These are phyloP conservation scores for Cenococcum geophilum DNA, from an alignment of 495 filamentous ascomycete genomes.

Conservation along the genomic window DNA sequence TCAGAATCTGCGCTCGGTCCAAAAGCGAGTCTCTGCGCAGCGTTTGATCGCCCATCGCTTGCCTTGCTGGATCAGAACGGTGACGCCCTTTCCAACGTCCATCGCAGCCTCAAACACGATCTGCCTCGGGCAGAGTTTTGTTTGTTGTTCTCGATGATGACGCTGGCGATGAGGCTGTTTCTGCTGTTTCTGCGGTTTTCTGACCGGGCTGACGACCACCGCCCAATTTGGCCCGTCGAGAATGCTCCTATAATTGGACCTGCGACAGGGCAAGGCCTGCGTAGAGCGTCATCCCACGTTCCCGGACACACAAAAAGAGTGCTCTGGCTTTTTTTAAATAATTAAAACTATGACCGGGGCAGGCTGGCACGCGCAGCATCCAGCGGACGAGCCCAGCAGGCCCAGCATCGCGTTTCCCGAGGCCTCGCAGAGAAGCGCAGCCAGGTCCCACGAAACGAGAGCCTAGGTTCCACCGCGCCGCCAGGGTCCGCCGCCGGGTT, in stretches of 20 bases:
- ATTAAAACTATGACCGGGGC: not conserved
- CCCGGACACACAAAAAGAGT: not conserved
- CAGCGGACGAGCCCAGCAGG: slow-evolving; percentile 3
- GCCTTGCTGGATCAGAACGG: slow-evolving; percentile 20
- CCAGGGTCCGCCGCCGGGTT: not conserved
- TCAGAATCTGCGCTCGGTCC: slow-evolving; percentile 27
- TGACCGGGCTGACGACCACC: not conserved
- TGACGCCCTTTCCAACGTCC: slow-evolving; percentile 22
- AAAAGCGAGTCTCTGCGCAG: slow-evolving; percentile 26
- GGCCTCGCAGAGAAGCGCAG: slow-evolving; percentile 1
- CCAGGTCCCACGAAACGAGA: slow-evolving; percentile 3
- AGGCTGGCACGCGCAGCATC: not conserved
- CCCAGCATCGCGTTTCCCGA: slow-evolving; percentile 15
- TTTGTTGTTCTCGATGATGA: too few relatives aligned
- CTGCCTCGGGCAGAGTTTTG: too few relatives aligned
- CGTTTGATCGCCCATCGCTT: slow-evolving; percentile 28
- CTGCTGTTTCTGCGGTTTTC: too few relatives aligned
- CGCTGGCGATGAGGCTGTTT: too few relatives aligned
- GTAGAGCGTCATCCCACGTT: slow-evolving; percentile 1
- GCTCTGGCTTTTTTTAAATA: not conserved
- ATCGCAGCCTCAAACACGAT: not conserved
- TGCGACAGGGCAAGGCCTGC: not conserved
- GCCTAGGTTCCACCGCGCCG: not conserved
- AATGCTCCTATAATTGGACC: not conserved
- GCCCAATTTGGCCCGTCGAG: not conserved